Percentiles rank a stretch among this genome's conserved stretches.
These are phyloP conservation scores for Cladosporium sp. DNA, from an alignment of 2,329 filamentous ascomycete species.

Conservation along the genomic window DNA sequence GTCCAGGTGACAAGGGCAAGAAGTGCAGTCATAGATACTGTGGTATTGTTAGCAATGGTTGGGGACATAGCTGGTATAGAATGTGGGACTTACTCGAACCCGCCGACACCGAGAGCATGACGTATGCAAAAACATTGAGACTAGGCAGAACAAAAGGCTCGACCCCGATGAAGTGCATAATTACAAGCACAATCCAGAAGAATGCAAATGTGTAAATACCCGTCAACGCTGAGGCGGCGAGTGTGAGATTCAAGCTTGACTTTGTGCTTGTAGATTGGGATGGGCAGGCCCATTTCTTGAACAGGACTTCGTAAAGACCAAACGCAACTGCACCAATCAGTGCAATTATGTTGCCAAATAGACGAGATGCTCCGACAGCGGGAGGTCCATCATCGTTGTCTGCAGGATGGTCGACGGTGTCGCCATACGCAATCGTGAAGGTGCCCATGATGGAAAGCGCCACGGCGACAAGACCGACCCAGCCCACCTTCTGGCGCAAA, in stretches of 20 bases:
- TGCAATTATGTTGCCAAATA: conserved; percentile 29
- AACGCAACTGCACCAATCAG: conserved; percentile 29
- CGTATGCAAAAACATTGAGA: conserved; percentile 23
- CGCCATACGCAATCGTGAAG: conserved; percentile 31
- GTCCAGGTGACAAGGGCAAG: conserved; percentile 32
- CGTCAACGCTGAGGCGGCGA: conserved; percentile 28
- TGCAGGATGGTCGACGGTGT: conserved; percentile 25
- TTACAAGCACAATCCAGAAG: conserved; percentile 26
- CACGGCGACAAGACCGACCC: conserved; percentile 25
- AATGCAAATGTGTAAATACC: conserved; percentile 29
- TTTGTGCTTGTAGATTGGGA: conserved; percentile 21
- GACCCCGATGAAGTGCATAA: conserved; percentile 26
- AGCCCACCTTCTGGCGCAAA: conserved; percentile 26
- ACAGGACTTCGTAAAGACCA: conserved; percentile 32
- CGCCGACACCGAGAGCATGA: conserved; percentile 26
- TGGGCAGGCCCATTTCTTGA: conserved; percentile 33
- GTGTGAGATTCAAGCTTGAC: conserved; percentile 26
- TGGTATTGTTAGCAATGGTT: not conserved
- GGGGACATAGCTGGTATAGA: not conserved
- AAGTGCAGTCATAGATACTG: conserved; percentile 28
- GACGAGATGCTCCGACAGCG: conserved; percentile 23
- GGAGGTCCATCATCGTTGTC: conserved; percentile 11
- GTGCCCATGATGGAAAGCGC: conserved; percentile 29
- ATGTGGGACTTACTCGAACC: conserved; percentile 21
- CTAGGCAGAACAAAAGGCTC: conserved; percentile 27